Base-by-base conservation (phyloP, 2,329 filamentous ascomycete species). In the Metarhizium guizhouense region DNA sequence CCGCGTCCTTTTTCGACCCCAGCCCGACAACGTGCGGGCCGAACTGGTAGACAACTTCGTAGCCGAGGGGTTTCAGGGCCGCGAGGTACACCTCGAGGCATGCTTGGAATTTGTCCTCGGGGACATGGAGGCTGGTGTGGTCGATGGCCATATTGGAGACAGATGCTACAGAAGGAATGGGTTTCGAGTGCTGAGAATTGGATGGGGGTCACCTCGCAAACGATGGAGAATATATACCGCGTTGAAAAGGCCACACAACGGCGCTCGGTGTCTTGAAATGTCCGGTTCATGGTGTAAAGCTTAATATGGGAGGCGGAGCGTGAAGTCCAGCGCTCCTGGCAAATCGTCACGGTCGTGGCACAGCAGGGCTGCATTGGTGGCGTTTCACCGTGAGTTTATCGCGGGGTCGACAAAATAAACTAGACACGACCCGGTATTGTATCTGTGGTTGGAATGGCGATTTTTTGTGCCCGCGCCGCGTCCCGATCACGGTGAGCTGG, bases 41-140 rank as follows among this genome's bases (percentile, higher is more conserved):
- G 48, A 65, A 65, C 42, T 64, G 55, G 6, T 65, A 29, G 13
- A 61, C 58, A 38, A 67, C 61, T 36, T 61, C 61, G 64, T 74
- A 73, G 47, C 70, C 69, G 34, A 74, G 64, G 2, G 70, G 67
- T 38, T 63, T 64, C 20, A 74, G 68, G 32, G 67, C 68, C 8
- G 62, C 61, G 38, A 66, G 60, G 62, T 74, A 74, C 56, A 71
- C 68, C 7, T 59, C 59, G 2, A 73, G 61, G 45, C 62, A 55
- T 29, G 65, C 59, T 53, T 64, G 56, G 63, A 67, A 63, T 40
- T 63, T 60, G 47, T 59, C 61, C 52, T 63, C 57, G 51, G 70
- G 61, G 52, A 70, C 62, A 20, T 53, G 55, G 57, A 74, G 59
- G 53, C 64, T 61, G 45, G 65, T 62, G 63, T 74, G 71, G 48